Evolutionary conservation across 768 basidiomycete species (phyloP), one percentile per base, ranked within the genome.

Genomic region (Agaricus blazei): DNA sequence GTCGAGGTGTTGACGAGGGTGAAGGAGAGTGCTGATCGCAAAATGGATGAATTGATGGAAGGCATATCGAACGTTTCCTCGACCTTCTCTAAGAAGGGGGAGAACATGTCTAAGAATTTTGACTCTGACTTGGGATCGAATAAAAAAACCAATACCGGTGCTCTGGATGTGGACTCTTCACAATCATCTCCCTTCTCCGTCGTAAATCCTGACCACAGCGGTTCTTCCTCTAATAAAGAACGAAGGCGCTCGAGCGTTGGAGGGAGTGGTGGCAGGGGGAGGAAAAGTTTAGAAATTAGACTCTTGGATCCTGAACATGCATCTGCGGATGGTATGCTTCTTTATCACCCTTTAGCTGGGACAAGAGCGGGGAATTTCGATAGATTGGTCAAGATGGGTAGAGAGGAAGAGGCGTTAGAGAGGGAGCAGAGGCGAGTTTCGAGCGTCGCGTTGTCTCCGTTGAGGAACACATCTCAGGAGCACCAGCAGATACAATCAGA

Each of bases 1-100:
- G 77, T 79, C 50, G 62, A 65, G 44, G 64, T 73, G 41, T 51
- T 77, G 58, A 60, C 59, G 47, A 61, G 61, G 54, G 78, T 75
- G 75, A 68, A 67, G 23, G 61, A 72, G 52, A 69, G 62, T 26
- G 73, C 73, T 2, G 72, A 73, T 54, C 62, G 43, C 42, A 60
- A 43, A 29, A 43, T 43, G 54, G 44, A 19, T 19, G 42, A 56
- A 14, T 49, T 31, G 40, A 8, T 50, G 12, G 54, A 56, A 36
- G 41, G 38, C 9, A n/a, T 15, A 7, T 55, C 38, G 12, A 34
- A 19, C 37, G 11, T 40, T 34, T 55, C 38, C 2, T 55, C 47
- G 6, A 34, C 19, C 37, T 11, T 40, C 24, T 48, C 38, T 4
- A 42, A 7, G 8, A 54, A 42, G 19, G 31, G 34, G 8, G 8